Percentiles rank a stretch among this genome's conserved stretches.
phyloP scores from a whole-genome alignment of 305 asterid genomes.

The Fraxinus platypoda region DNA sequence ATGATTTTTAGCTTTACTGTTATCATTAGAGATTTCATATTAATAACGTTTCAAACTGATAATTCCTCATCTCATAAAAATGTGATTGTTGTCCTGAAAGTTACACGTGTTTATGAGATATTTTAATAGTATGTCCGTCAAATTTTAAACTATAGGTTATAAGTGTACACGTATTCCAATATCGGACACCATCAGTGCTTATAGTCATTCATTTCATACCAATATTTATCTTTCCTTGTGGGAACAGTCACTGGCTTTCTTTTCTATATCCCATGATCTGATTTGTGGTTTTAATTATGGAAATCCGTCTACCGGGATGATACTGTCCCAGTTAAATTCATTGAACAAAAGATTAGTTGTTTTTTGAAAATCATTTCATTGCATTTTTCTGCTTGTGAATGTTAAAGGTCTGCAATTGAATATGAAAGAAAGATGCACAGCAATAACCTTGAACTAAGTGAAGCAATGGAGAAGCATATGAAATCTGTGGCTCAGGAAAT shows the following conservation, averaged over 20 bases:
- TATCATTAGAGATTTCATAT: not conserved
- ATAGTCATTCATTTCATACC: not conserved
- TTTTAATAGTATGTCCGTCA: not conserved
- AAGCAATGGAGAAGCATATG: conserved; percentile 69
- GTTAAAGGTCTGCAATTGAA: conserved; percentile 71
- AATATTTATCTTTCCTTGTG: not conserved
- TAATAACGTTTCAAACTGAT: not conserved
- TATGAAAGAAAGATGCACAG: conserved; percentile 66
- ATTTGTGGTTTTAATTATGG: not conserved
- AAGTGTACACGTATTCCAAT: not conserved
- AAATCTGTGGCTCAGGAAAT: conserved; percentile 58
- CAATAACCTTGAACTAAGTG: conserved; percentile 49
- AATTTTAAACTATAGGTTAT: not conserved
- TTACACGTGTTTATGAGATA: conserved; percentile 4
- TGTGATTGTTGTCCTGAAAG: conserved; percentile 1
- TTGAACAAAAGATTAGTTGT: not conserved
- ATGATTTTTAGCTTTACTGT: not conserved
- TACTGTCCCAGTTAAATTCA: not conserved
- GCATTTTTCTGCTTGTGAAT: conserved; percentile 24
- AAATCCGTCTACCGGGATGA: not conserved
- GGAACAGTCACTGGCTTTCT: not conserved
- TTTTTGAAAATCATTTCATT: conserved; percentile 2
- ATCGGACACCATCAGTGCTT: not conserved
- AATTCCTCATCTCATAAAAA: not conserved
- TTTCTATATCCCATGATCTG: not conserved